Percentiles rank a stretch among this genome's conserved stretches.
These are phyloP conservation scores for Cyberlindnera saturnus DNA, from an alignment of 805 yeast species.

Conservation along the genomic window DNA sequence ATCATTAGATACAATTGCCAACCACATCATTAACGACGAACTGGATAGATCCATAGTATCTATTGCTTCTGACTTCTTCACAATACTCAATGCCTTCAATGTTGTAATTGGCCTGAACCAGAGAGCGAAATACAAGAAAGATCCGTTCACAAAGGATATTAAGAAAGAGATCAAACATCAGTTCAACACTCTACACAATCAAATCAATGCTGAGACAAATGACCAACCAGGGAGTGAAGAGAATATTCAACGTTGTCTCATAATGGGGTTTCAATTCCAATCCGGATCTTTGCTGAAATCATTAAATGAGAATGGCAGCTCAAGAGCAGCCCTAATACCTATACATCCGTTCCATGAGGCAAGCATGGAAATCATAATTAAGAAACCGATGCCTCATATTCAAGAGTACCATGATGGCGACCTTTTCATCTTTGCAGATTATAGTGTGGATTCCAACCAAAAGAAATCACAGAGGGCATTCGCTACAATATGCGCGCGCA, in stretches of 20 bases:
- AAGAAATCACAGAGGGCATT: neutral
- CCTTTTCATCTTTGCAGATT: slow-evolving; percentile 1
- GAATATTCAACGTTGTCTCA: neutral
- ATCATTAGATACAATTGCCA: slow-evolving; percentile 4
- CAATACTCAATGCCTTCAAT: slow-evolving; percentile 6
- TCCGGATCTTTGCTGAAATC: neutral
- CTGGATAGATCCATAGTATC: slow-evolving; percentile 6
- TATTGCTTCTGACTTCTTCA: slow-evolving; percentile 6
- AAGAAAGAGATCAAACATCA: slow-evolving; percentile 23
- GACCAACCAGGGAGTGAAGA: neutral
- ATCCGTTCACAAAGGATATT: slow-evolving; percentile 3
- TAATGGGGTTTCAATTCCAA: slow-evolving; percentile 2
- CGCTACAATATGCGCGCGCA: neutral
- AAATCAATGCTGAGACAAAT: neutral
- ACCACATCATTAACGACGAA: slow-evolving; percentile 1
- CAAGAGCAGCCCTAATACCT: neutral
- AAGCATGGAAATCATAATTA: neutral
- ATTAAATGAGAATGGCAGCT: neutral
- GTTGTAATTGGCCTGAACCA: neutral
- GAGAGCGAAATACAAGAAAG: neutral
- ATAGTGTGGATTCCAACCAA: neutral
- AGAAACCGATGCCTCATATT: neutral
- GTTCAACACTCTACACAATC: neutral
- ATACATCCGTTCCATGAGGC: neutral
- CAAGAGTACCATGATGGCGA: neutral